Percentiles rank a stretch among this genome's conserved stretches.
phyloP scores from a whole-genome alignment of 495 filamentous ascomycete genomes.

The Annulohypoxylon moriforme region DNA sequence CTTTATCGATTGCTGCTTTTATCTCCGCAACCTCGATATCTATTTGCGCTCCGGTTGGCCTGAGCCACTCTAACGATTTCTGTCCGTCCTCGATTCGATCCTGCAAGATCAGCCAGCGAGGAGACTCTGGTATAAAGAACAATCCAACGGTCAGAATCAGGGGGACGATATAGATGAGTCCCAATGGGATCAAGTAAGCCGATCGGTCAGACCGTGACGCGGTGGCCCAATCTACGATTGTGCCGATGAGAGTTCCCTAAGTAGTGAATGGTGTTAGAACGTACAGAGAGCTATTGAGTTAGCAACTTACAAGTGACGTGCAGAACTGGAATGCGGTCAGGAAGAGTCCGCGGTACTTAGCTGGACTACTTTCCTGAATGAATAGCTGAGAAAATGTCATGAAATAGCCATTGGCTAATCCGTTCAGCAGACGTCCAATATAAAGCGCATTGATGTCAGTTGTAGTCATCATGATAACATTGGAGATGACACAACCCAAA shows the following conservation, averaged over 20 bases:
- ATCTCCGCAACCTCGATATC: slow-evolving; percentile 61
- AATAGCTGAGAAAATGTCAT: slow-evolving; percentile 64
- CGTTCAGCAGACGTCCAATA: slow-evolving; percentile 57
- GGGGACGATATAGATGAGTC: slow-evolving; percentile 61
- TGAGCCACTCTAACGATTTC: slow-evolving; percentile 55
- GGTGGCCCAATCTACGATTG: slow-evolving; percentile 64
- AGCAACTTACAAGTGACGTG: slow-evolving; percentile 45
- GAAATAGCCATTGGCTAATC: slow-evolving; percentile 58
- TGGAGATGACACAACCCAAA: slow-evolving; percentile 53
- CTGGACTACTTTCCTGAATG: slow-evolving; percentile 55
- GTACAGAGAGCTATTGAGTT: not conserved
- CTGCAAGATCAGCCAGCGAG: slow-evolving; percentile 64
- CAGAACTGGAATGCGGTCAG: slow-evolving; percentile 39
- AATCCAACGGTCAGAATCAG: slow-evolving; percentile 55
- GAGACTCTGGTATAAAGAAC: slow-evolving; percentile 64
- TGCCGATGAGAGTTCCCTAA: slow-evolving; percentile 61
- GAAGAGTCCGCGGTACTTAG: slow-evolving; percentile 55
- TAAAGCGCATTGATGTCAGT: slow-evolving; percentile 58
- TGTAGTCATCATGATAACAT: slow-evolving; percentile 62
- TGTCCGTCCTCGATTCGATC: slow-evolving; percentile 56
- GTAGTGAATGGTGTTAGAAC: slow-evolving; percentile 4
- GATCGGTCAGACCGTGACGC: slow-evolving; percentile 50
- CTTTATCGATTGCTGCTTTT: slow-evolving; percentile 55
- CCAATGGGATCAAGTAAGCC: slow-evolving; percentile 62
- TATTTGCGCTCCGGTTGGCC: slow-evolving; percentile 51